Conservation (phyloP, 352 stramenopile species). For the Globisporangium cederbergense region DNA sequence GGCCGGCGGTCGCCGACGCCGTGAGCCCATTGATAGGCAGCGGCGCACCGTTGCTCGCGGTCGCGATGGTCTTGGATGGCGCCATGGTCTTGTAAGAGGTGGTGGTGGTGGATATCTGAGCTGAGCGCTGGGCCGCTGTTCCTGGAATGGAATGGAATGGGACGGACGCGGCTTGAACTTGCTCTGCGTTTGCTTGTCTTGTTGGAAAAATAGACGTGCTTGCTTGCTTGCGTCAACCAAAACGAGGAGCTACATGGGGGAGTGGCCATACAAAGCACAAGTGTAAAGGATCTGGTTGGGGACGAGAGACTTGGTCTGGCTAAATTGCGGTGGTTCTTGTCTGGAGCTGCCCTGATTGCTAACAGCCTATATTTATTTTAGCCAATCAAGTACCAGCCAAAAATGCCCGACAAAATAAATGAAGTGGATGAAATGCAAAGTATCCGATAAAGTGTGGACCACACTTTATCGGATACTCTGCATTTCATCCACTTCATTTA, state of each 20-base stretch:
- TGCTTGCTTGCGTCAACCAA: slow-evolving; percentile 14
- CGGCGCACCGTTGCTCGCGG: slow-evolving; percentile 53
- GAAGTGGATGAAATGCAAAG: too few relatives aligned
- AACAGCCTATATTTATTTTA: too few relatives aligned
- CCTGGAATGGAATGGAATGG: not conserved
- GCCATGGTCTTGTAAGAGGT: not conserved
- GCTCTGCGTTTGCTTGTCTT: slow-evolving; percentile 8
- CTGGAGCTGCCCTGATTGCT: too few relatives aligned
- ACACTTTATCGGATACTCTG: too few relatives aligned
- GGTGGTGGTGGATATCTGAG: not conserved
- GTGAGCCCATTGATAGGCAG: slow-evolving; percentile 63
- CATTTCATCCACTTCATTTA: too few relatives aligned
- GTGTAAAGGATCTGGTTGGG: slow-evolving; percentile 1
- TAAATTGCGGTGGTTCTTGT: slow-evolving; percentile 6
- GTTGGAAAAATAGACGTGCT: too few relatives aligned
- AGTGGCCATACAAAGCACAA: not conserved
- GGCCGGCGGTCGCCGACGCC: slow-evolving; percentile 63
- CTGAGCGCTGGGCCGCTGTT: slow-evolving; percentile 1
- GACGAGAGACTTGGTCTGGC: not conserved
- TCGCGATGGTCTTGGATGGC: slow-evolving; percentile 13
- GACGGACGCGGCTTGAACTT: slow-evolving; percentile 10
- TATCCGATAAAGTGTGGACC: too few relatives aligned
- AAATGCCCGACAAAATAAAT: too few relatives aligned
- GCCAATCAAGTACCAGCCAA: too few relatives aligned
- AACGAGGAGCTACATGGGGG: not conserved